These are phyloP conservation scores for Kuraishia hungarica DNA, from an alignment of 805 yeast genomes.

Conservation along the genomic window DNA sequence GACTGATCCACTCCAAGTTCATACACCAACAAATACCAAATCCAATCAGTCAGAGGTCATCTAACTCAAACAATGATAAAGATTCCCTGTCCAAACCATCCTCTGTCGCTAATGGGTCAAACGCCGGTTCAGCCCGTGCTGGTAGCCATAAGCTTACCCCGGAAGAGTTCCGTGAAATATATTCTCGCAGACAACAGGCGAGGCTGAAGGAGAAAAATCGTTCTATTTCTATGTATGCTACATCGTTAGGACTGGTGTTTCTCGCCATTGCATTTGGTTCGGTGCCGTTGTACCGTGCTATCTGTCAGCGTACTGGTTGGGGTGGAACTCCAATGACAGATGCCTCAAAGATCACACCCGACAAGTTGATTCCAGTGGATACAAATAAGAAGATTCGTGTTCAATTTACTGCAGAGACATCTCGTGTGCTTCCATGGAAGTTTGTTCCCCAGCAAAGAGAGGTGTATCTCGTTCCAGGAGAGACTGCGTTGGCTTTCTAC, in stretches of 20 bases:
- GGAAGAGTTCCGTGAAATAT: constrained; percentile 20
- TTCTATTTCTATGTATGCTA: constrained; percentile 57
- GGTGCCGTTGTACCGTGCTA: constrained; percentile 85
- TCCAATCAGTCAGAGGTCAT: neutral
- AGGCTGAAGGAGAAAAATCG: constrained; percentile 28
- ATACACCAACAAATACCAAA: neutral
- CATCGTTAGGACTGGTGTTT: constrained; percentile 62
- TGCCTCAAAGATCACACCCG: constrained; percentile 68
- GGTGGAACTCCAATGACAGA: constrained; percentile 96
- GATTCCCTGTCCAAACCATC: neutral
- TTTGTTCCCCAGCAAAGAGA: constrained; percentile 92
- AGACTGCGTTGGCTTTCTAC: constrained; percentile 93
- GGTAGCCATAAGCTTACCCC: constrained; percentile 19
- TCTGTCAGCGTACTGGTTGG: constrained; percentile 93
- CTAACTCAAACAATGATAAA: neutral
- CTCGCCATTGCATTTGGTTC: constrained; percentile 80
- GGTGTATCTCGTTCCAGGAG: constrained; percentile 91
- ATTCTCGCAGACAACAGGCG: constrained; percentile 15
- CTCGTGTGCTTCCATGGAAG: constrained; percentile 88
- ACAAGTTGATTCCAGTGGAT: constrained; percentile 81
- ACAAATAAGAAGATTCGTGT: constrained; percentile 73
- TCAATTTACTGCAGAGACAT: constrained; percentile 87
- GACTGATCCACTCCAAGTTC: neutral
- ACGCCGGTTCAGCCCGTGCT: neutral
- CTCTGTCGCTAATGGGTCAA: neutral